Percentiles rank a stretch among this genome's conserved stretches.
These are phyloP conservation scores for Aspergillus egyptiacus DNA, from an alignment of 495 filamentous ascomycete genomes.

Conservation along the genomic window DNA sequence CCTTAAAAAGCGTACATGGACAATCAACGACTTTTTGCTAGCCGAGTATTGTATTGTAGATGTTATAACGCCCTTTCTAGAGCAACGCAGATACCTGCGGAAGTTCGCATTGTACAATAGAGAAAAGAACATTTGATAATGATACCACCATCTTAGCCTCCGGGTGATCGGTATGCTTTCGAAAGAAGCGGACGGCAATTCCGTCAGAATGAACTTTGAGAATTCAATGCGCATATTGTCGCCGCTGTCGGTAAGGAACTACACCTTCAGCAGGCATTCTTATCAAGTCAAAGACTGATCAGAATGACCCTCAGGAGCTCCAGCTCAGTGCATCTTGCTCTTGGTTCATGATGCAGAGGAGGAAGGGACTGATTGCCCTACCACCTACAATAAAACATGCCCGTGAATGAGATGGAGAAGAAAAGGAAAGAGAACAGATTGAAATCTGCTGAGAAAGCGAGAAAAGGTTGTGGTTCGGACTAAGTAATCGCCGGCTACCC, in stretches of 20 bases:
- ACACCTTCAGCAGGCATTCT: constrained; percentile 18
- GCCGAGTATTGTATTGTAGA: too few relatives aligned
- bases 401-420: constrained; percentile 50
- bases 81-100: too few relatives aligned
- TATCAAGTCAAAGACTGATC: constrained; percentile 8
- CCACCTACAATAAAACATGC: constrained; percentile 86
- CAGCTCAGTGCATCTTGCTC: constrained; percentile 61
- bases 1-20: neutral
- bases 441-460: constrained; percentile 10
- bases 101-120: too few relatives aligned
- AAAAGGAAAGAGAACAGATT: constrained; percentile 39
- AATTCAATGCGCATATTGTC: constrained; percentile 8
- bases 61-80: too few relatives aligned
- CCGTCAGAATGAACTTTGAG: neutral
- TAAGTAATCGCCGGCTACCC: constrained; percentile 29
- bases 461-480: constrained; percentile 20
- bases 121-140: too few relatives aligned
- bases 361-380: constrained; percentile 39
- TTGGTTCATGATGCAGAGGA: constrained; percentile 63
- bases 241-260: constrained; percentile 26
- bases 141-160: too few relatives aligned
- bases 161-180: too few relatives aligned
- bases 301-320: constrained; percentile 49
- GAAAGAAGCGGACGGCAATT: too few relatives aligned
- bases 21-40: too few relatives aligned